phyloP scores from a whole-genome alignment of 2,329 filamentous ascomycete genomes.

The Thermomyces lanuginosus region DNA sequence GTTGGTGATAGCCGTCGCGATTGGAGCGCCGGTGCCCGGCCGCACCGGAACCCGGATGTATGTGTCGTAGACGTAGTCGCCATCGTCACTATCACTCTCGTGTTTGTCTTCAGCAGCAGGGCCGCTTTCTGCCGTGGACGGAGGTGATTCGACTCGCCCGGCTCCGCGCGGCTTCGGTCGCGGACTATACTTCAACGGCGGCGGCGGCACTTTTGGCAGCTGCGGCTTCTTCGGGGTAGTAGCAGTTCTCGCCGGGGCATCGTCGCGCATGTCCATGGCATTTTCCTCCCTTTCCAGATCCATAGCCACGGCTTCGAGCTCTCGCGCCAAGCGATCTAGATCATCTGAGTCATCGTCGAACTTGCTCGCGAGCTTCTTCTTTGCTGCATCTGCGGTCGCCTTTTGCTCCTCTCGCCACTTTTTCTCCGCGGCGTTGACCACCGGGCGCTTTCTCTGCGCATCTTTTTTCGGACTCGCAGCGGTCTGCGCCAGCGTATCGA shows the following conservation, averaged over 20 bases:
- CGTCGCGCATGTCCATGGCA: conserved; percentile 11
- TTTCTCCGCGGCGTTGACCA: conserved; percentile 26
- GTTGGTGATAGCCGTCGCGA: conserved; percentile 13
- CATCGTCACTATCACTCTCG: conserved; percentile 29
- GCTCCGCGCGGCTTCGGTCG: conserved; percentile 14
- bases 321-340: conserved; percentile 26
- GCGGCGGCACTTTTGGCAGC: conserved; percentile 11
- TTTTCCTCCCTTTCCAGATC: conserved; percentile 21
- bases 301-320: conserved; percentile 28
- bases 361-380: conserved; percentile 17
- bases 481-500: conserved; percentile 7
- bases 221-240: conserved; percentile 4
- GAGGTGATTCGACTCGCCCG: too few relatives aligned
- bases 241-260: conserved; percentile 3
- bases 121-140: neutral
- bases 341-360: conserved; percentile 23
- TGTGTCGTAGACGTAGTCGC: conserved; percentile 45
- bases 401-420: conserved; percentile 23
- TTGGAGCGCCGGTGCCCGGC: conserved; percentile 11
- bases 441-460: conserved; percentile 19
- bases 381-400: conserved; percentile 18
- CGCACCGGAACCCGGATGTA: conserved; percentile 37
- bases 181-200: conserved; percentile 21
- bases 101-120: conserved; percentile 5
- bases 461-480: conserved; percentile 4